Base-by-base conservation (phyloP, 345 rosid species). In the Turnera subulata region DNA sequence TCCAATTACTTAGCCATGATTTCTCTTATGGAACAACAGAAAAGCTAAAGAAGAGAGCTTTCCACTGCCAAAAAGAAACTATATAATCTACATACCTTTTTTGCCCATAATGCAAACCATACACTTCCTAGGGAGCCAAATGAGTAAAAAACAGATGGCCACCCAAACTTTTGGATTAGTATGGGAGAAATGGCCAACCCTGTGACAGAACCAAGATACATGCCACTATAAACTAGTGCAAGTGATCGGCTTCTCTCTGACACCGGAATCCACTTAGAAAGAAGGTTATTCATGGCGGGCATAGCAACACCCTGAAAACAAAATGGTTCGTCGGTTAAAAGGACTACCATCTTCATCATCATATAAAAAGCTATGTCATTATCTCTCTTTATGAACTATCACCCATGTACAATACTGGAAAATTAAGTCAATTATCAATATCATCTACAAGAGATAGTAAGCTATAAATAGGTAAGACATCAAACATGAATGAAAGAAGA, bases 281-380 rank as follows among this genome's bases (percentile, higher is more conserved):
- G 82, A 60, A 89, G 70, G 83, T 89, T 92, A 78, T 92, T 92
- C 98, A 92, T 92, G 39, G 98, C 96, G 73, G 98, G 98, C 98
- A 92, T 92, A 44, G 98, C 98, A 65, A 92, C 98, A 67, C 98
- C 98, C 96, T 92, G 87, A 12, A 53, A 24, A 54, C 32, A 66
- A 73, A 61, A 8, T 29, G 35, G 35, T 29, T 29, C 35, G 5
- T 29, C 35, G 8, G 4, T 29, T 3, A 29, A 29, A 29, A 29
- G 8, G 4, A 8, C 8, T 4, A 29, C 4, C 35, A 8, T 8
- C 8, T 29, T 29, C 35, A 29, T 29, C 35, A 29, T 29, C 8
- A 29, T 29, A 29, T 29, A 29, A 29, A 8, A 29, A 29, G 5
- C n/a, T n/a, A n/a, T 29, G 8, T 29, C 35, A 4, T 8, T 29